Percentiles rank a stretch among this genome's conserved stretches.
phyloP scores from a whole-genome alignment of 2,329 filamentous ascomycete species.

The Calonectria ilicicola region DNA sequence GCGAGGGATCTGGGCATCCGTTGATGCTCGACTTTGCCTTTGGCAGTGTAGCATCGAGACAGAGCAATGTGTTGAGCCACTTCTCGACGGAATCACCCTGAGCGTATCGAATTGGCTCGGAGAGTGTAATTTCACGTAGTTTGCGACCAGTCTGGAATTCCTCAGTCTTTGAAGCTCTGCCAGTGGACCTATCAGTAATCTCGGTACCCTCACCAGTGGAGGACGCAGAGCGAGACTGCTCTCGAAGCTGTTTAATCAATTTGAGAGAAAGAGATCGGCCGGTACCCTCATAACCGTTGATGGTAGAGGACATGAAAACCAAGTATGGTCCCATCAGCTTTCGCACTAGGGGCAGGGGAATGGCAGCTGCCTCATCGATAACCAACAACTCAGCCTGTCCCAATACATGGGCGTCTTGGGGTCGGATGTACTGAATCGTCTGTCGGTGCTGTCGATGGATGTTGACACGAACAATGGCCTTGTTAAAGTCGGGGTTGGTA shows the following conservation, averaged over 20 bases:
- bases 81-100: constrained; percentile 92
- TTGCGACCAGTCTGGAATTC: constrained; percentile 78
- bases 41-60: constrained; percentile 91
- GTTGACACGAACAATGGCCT: constrained; percentile 97
- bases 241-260: constrained; percentile 94
- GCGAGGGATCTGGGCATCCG: constrained; percentile 89
- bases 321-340: constrained; percentile 97
- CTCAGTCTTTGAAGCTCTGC: constrained; percentile 74
- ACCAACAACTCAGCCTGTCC: constrained; percentile 96
- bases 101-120: constrained; percentile 94
- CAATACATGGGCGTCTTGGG: constrained; percentile 93
- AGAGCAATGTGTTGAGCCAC: constrained; percentile 95
- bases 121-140: constrained; percentile 90
- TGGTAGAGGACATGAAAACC: constrained; percentile 99
- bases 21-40: constrained; percentile 77
- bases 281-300: constrained; percentile 98
- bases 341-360: constrained; percentile 89
- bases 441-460: constrained; percentile 94
- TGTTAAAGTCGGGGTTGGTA: constrained; percentile 98
- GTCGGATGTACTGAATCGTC: constrained; percentile 98
- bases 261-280: constrained; percentile 95
- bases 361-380: constrained; percentile 97
- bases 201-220: constrained; percentile 70
- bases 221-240: constrained; percentile 81
- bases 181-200: constrained; percentile 83